Conservation (phyloP, 192 early-diverging fungal species). For the Thoreauomyces humboldtii region DNA sequence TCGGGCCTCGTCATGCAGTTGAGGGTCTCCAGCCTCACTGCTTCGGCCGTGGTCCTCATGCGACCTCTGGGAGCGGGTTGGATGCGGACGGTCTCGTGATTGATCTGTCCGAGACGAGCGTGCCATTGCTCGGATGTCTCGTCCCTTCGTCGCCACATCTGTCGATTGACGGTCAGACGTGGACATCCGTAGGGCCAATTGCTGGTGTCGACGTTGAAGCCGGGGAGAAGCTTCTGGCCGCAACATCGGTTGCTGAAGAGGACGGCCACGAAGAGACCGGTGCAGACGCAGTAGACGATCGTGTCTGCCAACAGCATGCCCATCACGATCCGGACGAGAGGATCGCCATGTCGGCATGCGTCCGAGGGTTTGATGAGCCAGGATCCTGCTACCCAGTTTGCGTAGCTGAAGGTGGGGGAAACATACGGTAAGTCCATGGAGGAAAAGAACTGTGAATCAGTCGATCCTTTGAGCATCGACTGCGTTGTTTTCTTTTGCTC, state of each 20-base stretch:
- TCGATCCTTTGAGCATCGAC: too few relatives aligned
- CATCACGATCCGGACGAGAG: slow-evolving; percentile 12
- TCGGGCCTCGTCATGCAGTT: background rate
- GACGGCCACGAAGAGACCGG: background rate
- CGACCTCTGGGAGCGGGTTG: background rate
- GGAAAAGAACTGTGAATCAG: too few relatives aligned
- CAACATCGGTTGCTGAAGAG: slow-evolving; percentile 8
- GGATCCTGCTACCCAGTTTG: slow-evolving; percentile 6
- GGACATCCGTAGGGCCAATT: slow-evolving; percentile 19
- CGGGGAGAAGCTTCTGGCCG: background rate
- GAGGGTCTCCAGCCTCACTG: background rate
- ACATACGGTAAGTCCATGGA: too few relatives aligned
- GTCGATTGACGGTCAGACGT: background rate
- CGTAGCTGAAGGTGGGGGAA: too few relatives aligned
- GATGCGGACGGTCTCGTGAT: background rate
- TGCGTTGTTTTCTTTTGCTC: too few relatives aligned
- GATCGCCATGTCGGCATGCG: background rate
- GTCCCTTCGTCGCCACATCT: slow-evolving; percentile 4
- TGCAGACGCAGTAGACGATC: slow-evolving; percentile 15
- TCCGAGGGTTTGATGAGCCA: slow-evolving; percentile 15
- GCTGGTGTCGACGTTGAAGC: slow-evolving; percentile 6
- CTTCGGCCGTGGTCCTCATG: background rate
- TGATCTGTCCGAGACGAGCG: background rate
- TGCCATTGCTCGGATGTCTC: background rate
- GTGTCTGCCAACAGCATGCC: slow-evolving; percentile 11